Conservation (phyloP, 495 filamentous ascomycete genomes). For the Staphylotrichum tortipilum region DNA sequence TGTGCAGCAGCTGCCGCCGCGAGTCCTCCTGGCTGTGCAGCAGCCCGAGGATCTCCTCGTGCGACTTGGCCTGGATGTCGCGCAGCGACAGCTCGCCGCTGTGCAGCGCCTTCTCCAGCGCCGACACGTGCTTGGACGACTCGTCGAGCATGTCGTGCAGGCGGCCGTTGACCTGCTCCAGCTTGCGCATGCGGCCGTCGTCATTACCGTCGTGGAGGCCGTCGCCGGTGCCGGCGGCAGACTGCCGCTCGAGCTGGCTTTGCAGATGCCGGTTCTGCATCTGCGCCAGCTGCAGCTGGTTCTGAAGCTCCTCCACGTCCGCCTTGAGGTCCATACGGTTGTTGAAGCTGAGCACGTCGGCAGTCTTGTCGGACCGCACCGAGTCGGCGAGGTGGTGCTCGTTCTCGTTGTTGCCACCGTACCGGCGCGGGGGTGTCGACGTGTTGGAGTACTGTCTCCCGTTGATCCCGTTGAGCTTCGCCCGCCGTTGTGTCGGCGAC, state of each 20-base stretch:
- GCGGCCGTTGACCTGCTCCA: conserved; percentile 86
- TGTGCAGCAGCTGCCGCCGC: conserved; percentile 67
- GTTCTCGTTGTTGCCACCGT: conserved; percentile 58
- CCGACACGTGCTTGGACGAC: conserved; percentile 85
- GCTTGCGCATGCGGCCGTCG: conserved; percentile 80
- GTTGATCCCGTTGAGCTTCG: conserved; percentile 66
- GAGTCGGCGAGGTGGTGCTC: conserved; percentile 60
- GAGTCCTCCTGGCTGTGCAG: conserved; percentile 92
- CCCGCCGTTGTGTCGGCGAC: conserved; percentile 67
- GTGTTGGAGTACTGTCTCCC: conserved; percentile 62
- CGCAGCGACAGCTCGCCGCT: conserved; percentile 84
- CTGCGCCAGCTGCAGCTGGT: conserved; percentile 87
- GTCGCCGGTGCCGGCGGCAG: conserved; percentile 43
- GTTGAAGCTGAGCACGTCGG: conserved; percentile 82
- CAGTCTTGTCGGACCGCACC: conserved; percentile 75
- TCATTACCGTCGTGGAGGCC: conserved; percentile 68
- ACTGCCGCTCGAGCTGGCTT: conserved; percentile 75
- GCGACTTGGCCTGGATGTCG: conserved; percentile 86
- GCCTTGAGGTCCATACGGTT: conserved; percentile 84
- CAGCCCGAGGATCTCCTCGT: conserved; percentile 89
- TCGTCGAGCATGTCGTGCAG: conserved; percentile 94
- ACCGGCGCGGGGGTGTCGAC: conserved; percentile 65
- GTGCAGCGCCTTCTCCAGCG: conserved; percentile 76
- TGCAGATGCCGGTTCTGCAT: conserved; percentile 96
- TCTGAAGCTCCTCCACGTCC: conserved; percentile 88